Evolutionary conservation across 257 asterid species (phyloP).

Genomic region (Primulina eburnea): DNA sequence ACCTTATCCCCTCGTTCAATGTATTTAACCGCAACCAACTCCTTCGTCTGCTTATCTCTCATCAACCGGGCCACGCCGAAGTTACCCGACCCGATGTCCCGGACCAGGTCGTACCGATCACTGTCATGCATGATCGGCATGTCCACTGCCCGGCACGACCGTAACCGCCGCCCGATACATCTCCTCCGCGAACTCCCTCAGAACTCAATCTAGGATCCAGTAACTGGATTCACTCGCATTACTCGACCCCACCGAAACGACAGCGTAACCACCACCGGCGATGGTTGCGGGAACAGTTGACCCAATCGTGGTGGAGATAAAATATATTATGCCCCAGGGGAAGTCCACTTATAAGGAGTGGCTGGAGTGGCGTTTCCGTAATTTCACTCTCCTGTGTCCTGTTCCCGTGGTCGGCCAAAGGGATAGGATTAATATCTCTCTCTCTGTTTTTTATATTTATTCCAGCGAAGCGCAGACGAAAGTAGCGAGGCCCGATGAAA

Average conservation of each 20-base stretch:
- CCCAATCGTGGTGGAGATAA: conserved; percentile 20
- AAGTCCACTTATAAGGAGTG: neutral
- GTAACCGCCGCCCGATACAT: conserved; percentile 67
- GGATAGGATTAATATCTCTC: conserved; percentile 23
- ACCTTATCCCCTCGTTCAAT: conserved; percentile 90
- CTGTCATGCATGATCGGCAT: conserved; percentile 96
- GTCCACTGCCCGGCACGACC: conserved; percentile 61
- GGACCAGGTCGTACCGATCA: conserved; percentile 78
- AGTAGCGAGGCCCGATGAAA: neutral
- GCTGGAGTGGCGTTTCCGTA: conserved; percentile 23
- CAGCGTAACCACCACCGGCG: conserved; percentile 14
- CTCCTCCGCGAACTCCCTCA: neutral
- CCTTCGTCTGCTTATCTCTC: conserved; percentile 79
- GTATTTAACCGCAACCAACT: conserved; percentile 82
- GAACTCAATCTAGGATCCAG: neutral
- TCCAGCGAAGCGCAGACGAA: neutral
- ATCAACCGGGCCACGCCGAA: conserved; percentile 80
- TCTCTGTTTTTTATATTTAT: neutral
- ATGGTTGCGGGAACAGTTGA: conserved; percentile 9
- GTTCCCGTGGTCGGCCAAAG: conserved; percentile 34
- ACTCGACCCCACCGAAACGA: conserved; percentile 13
- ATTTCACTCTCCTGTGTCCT: conserved; percentile 3
- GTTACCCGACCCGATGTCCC: conserved; percentile 82
- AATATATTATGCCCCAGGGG: conserved; percentile 24
- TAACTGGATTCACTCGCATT: conserved; percentile 26